These are phyloP conservation scores for Microbotryum lychnidis-dioicae DNA, from an alignment of 1,284 basidiomycete genomes.

Conservation along the genomic window DNA sequence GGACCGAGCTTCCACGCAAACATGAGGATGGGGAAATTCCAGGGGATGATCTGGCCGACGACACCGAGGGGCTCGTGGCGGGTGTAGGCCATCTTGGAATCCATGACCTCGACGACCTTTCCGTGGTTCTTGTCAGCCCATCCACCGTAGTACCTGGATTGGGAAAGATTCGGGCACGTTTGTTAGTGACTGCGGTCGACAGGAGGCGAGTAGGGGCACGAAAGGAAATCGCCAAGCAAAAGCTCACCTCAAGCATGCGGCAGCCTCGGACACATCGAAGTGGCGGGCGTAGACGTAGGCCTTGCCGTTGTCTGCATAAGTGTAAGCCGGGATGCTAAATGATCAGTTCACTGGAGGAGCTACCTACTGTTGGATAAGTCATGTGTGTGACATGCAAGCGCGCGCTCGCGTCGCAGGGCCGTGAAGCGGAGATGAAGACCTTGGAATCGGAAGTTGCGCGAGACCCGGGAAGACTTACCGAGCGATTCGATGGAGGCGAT, in stretches of 20 bases:
- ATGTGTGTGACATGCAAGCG: no score
- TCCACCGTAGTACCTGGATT: slow-evolving; percentile 57
- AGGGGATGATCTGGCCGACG: slow-evolving; percentile 66
- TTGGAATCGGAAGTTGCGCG: neutral
- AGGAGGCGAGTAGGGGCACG: no score
- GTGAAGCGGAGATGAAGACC: no score
- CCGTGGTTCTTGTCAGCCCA: slow-evolving; percentile 71
- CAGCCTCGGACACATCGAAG: slow-evolving; percentile 62
- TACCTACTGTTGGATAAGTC: no score
- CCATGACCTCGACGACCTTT: slow-evolving; percentile 65
- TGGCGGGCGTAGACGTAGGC: slow-evolving; percentile 62
- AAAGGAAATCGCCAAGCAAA: slow-evolving; percentile 41
- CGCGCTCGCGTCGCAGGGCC: no score
- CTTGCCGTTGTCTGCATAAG: slow-evolving; percentile 64
- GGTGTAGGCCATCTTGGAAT: slow-evolving; percentile 66
- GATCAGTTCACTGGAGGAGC: no score
- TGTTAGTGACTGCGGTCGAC: no score
- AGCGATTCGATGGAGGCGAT: slow-evolving; percentile 66
- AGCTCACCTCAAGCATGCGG: slow-evolving; percentile 44
- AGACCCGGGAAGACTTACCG: slow-evolving; percentile 7
- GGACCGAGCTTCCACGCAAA: slow-evolving; percentile 75
- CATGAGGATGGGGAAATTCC: slow-evolving; percentile 84
- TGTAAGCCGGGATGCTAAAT: slow-evolving; percentile 10
- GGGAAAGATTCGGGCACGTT: no score
- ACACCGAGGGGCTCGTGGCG: slow-evolving; percentile 92